Evolutionary conservation across 148 eudicot species (phyloP).

Genomic region (Cornus kousa): DNA sequence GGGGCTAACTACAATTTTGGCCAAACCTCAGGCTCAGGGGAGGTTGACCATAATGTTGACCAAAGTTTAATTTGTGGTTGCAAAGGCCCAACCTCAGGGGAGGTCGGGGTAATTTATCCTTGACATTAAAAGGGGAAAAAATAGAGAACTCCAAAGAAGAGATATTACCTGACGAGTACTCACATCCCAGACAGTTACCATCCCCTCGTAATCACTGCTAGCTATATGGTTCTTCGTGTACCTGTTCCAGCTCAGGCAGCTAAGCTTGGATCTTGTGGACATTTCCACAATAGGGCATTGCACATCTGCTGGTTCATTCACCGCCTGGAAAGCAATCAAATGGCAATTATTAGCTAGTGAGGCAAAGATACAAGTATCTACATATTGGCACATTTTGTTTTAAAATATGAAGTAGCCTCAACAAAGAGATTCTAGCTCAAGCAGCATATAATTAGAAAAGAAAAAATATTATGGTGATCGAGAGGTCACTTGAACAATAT

Average conservation of each 20-base stretch:
- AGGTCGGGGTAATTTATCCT: not conserved
- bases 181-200: constrained; percentile 85
- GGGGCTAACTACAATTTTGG: too few species aligned
- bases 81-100: too few species aligned
- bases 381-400: not conserved
- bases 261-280: constrained; percentile 73
- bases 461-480: not conserved
- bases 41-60: too few species aligned
- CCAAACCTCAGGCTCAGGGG: too few species aligned
- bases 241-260: constrained; percentile 90
- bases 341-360: not conserved
- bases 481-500: not conserved
- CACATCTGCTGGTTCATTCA: constrained; percentile 65
- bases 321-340: constrained; percentile 42
- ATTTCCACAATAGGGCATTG: constrained; percentile 84
- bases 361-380: not conserved
- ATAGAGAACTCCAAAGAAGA: constrained; percentile 2
- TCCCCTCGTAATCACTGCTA: constrained; percentile 88
- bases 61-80: too few species aligned
- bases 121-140: not conserved
- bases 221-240: constrained; percentile 69
- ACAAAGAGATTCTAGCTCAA: not conserved
- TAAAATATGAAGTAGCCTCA: not conserved
- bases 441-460: not conserved
- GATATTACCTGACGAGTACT: constrained; percentile 64